A percentile compares a stretch with the other conserved stretches of the same genome.
Evolutionary conservation across 768 basidiomycete species (phyloP).

Genomic region (Xerocomellus amylosporus): DNA sequence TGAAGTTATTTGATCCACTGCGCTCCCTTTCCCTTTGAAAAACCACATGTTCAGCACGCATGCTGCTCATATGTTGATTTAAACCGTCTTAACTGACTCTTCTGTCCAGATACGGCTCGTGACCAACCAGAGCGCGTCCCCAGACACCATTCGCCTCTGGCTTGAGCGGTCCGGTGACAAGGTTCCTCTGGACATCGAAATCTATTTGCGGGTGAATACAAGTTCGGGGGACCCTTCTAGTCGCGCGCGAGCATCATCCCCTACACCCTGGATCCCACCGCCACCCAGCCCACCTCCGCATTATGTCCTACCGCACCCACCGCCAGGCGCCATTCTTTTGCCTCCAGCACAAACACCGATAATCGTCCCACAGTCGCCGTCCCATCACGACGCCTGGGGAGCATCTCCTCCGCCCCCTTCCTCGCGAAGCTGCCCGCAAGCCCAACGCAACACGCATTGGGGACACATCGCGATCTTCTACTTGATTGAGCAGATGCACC

Average conservation of each 20-base stretch:
- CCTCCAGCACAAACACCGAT: slow-evolving; percentile 43
- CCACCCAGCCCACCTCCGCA: slow-evolving; percentile 33
- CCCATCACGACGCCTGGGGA: slow-evolving; percentile 40
- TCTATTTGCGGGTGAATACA: slow-evolving; percentile 58
- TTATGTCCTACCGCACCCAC: slow-evolving; percentile 37
- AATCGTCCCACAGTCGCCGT: slow-evolving; percentile 45
- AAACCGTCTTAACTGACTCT: slow-evolving; percentile 1
- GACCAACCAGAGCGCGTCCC: slow-evolving; percentile 65
- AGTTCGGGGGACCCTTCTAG: slow-evolving; percentile 21
- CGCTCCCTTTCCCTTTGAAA: background rate
- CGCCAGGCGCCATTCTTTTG: slow-evolving; percentile 30
- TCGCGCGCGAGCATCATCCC: slow-evolving; percentile 29
- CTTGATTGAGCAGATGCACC: slow-evolving; percentile 73
- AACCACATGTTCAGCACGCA: background rate
- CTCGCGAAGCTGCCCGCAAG: slow-evolving; percentile 26
- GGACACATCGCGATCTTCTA: slow-evolving; percentile 80
- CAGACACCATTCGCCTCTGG: slow-evolving; percentile 81
- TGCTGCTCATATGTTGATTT: background rate
- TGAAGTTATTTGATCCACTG: background rate
- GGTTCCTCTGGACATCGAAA: slow-evolving; percentile 77
- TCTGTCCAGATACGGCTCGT: slow-evolving; percentile 62
- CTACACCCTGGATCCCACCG: slow-evolving; percentile 33
- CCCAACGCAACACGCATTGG: slow-evolving; percentile 63
- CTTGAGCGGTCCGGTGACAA: slow-evolving; percentile 71
- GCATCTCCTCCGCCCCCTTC: slow-evolving; percentile 31